Evolutionary conservation across 2,329 filamentous ascomycete genomes (phyloP), one percentile per base, ranked within the genome.

Genomic region (Botrytis fragariae): DNA sequence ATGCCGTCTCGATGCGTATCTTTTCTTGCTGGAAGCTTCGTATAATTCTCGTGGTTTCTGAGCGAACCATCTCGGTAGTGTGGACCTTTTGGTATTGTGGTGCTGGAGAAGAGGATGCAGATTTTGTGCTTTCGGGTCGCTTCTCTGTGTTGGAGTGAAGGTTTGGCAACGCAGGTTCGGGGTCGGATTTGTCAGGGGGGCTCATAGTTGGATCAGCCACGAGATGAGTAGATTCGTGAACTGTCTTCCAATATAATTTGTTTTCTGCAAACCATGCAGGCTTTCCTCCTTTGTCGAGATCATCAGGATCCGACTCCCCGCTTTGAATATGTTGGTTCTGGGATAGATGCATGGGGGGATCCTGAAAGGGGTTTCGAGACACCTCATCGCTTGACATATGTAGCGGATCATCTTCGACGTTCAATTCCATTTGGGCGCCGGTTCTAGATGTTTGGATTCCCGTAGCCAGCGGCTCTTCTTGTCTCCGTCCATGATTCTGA

Each of bases 221-320:
- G 10, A 6, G 10, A 51, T 54, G 1, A 18, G 3, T 0, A 29
- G 51, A 9, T 2, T 3, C 14, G 1, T 18, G 14, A 29, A 5
- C 8, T 54, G 0, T 7, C 3, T 18, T 7, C 6, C 14, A 25
- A 0, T 0, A 54, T 18, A 16, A 0, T 18, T 18, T 5, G 5
- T 54, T 8, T 2, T 14, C 16, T 2, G 1, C 7, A 3, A 29
- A 0, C 3, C 5, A 0, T 5, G 5, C 2, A 8, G 14, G 25
- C 25, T n/a, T 1, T 54, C 51, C 51, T 3, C n/a, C 51, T n/a
- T 3, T 4, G 25, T 54, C 3, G 51, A 54, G 51, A 29, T 54
- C 48, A 29, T 54, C n/a, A 3, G 25, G 8, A 16, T 54, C 51
- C 7, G 51, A 54, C n/a, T 29, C n/a, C 3, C 29, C 10, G 18